Evolutionary conservation across 2,329 filamentous ascomycete genomes (phyloP).

Genomic region (Fusarium keratoplasticum): DNA sequence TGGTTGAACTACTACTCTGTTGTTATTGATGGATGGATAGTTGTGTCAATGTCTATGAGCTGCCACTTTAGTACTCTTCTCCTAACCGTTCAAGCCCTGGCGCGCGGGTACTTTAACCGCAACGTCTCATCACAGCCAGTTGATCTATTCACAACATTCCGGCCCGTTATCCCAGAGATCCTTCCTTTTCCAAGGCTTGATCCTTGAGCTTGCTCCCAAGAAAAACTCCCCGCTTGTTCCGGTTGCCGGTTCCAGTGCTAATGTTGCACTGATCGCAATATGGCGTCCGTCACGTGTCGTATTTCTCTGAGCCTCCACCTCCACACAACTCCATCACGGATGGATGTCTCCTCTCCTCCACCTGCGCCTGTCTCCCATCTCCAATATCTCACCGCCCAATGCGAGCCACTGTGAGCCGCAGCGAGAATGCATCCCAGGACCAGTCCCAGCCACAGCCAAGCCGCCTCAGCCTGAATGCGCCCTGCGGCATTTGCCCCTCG

Average conservation of each 20-base stretch:
- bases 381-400: conserved; percentile 28
- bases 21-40: not conserved
- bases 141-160: conserved; percentile 3
- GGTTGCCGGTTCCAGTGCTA: not conserved
- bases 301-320: conserved; percentile 16
- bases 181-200: not conserved
- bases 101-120: not conserved
- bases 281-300: conserved; percentile 34
- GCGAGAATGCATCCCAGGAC: not conserved
- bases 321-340: conserved; percentile 10
- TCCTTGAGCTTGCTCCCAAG: not conserved
- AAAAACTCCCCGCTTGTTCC: not conserved
- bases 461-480: conserved; percentile 5
- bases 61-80: not conserved
- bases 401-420: conserved; percentile 25
- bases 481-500: conserved; percentile 11
- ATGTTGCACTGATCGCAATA: not conserved
- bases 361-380: not conserved
- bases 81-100: not conserved
- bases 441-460: conserved; percentile 27
- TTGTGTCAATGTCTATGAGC: not conserved
- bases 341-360: not conserved
- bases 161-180: not conserved
- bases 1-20: conserved; percentile 2
- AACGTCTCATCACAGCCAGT: not conserved